Conservation (phyloP, 2,329 filamentous ascomycete genomes). For the Scedosporium apiospermum region DNA sequence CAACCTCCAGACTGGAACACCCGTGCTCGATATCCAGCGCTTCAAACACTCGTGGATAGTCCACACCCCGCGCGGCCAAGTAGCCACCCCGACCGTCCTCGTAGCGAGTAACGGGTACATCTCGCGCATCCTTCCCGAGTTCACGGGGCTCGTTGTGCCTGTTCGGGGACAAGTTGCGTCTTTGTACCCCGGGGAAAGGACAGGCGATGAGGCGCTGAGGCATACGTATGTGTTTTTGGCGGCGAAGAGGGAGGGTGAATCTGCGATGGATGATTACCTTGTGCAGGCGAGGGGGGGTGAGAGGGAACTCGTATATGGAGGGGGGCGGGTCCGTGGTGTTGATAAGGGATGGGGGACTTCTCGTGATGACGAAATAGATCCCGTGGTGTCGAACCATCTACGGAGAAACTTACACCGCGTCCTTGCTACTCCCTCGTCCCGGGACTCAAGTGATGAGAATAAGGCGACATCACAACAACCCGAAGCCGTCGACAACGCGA, state of each 20-base stretch:
- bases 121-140: constrained; percentile 59
- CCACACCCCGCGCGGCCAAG: constrained; percentile 58
- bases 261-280: constrained; percentile 60
- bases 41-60: constrained; percentile 43
- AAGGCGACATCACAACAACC: too few species aligned
- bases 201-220: constrained; percentile 26
- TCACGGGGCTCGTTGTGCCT: constrained; percentile 65
- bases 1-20: constrained; percentile 68
- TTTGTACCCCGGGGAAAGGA: constrained; percentile 38
- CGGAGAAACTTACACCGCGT: constrained; percentile 30
- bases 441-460: not conserved
- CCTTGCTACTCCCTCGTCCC: constrained; percentile 31
- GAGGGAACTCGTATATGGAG: constrained; percentile 60
- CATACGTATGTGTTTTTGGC: constrained; percentile 57
- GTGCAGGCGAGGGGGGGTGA: constrained; percentile 53
- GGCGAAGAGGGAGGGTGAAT: constrained; percentile 11
- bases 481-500: not conserved
- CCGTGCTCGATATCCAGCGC: constrained; percentile 42
- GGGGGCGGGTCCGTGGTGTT: constrained; percentile 47
- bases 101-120: constrained; percentile 82
- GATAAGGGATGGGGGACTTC: constrained; percentile 44
- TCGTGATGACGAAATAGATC: constrained; percentile 50
- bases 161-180: constrained; percentile 65
- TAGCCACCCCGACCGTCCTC: constrained; percentile 55
- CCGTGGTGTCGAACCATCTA: constrained; percentile 45